A percentile compares a stretch with the other conserved stretches of the same genome.
phyloP scores from a whole-genome alignment of 495 filamentous ascomycete genomes.

The Penicillium mononematosum region DNA sequence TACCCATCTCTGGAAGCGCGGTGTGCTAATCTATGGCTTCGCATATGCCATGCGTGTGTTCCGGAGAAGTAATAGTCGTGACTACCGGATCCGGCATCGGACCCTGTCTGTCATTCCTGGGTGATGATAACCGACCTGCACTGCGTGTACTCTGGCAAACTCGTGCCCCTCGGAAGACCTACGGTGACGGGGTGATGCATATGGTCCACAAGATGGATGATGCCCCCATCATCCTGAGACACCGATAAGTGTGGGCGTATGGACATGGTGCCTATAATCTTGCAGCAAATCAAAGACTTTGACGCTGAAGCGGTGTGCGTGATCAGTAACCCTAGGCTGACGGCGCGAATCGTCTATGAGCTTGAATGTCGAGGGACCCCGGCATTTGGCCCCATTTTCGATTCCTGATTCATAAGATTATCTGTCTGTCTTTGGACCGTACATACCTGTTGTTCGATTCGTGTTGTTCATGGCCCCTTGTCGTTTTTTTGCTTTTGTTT shows the following conservation, averaged over 20 bases:
- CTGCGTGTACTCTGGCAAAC: slow-evolving; percentile 62
- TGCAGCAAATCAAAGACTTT: slow-evolving; percentile 54
- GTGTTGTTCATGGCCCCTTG: background rate
- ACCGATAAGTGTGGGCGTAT: slow-evolving; percentile 49
- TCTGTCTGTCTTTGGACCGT: background rate
- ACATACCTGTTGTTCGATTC: slow-evolving; percentile 1
- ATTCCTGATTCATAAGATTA: slow-evolving; percentile 51
- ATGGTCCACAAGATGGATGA: slow-evolving; percentile 51
- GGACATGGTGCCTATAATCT: slow-evolving; percentile 58
- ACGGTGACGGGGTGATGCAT: slow-evolving; percentile 51
- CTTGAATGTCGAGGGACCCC: slow-evolving; percentile 67
- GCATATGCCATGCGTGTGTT: slow-evolving; percentile 72
- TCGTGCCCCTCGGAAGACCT: slow-evolving; percentile 52
- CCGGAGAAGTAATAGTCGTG: slow-evolving; percentile 64
- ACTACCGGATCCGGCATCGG: slow-evolving; percentile 84
- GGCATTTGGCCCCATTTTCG: slow-evolving; percentile 78
- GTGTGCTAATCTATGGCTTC: slow-evolving; percentile 62
- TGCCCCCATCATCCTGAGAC: slow-evolving; percentile 55
- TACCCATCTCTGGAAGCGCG: slow-evolving; percentile 45
- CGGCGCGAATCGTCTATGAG: slow-evolving; percentile 69
- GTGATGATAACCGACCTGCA: slow-evolving; percentile 45
- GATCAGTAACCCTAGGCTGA: slow-evolving; percentile 73
- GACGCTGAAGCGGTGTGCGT: slow-evolving; percentile 72
- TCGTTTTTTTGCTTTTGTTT: background rate
- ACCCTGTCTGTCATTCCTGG: slow-evolving; percentile 53